phyloP scores from a whole-genome alignment of 176 grass and related monocot genomes.

The Phragmites australis region DNA sequence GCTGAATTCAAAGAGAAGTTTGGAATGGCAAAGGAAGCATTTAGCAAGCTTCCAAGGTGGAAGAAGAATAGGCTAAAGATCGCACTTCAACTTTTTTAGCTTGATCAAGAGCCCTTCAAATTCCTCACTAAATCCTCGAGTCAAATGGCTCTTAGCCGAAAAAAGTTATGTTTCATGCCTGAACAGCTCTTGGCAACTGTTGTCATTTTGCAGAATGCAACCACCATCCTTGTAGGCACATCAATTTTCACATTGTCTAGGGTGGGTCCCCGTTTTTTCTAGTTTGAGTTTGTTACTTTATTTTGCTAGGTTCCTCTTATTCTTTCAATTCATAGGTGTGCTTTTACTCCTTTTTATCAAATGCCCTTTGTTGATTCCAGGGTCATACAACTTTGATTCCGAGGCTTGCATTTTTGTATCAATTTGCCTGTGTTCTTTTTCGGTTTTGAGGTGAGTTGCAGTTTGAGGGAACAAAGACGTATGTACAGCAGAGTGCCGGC shows the following conservation, averaged over 20 bases:
- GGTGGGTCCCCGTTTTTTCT: slow-evolving; percentile 13
- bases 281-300: slow-evolving; percentile 44
- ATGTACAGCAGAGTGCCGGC: slow-evolving; percentile 56
- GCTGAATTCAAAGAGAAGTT: slow-evolving; percentile 88
- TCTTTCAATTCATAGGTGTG: slow-evolving; percentile 47
- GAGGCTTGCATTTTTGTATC: slow-evolving; percentile 58
- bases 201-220: slow-evolving; percentile 37
- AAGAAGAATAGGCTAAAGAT: slow-evolving; percentile 88
- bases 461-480: slow-evolving; percentile 42
- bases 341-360: slow-evolving; percentile 23
- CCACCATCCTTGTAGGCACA: slow-evolving; percentile 20
- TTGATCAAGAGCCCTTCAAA: slow-evolving; percentile 11
- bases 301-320: slow-evolving; percentile 47
- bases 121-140: slow-evolving; percentile 30
- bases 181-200: slow-evolving; percentile 10
- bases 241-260: slow-evolving; percentile 22
- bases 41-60: slow-evolving; percentile 83
- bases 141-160: slow-evolving; percentile 30
- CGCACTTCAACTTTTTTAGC: slow-evolving; percentile 76
- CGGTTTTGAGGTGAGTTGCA: slow-evolving; percentile 31
- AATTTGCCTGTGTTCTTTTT: slow-evolving; percentile 37
- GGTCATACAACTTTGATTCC: slow-evolving; percentile 50
- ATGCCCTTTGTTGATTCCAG: slow-evolving; percentile 33
- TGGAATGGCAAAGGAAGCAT: slow-evolving; percentile 77
- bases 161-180: slow-evolving; percentile 20